These are phyloP conservation scores for Pichia nanzhaoensis DNA, from an alignment of 805 yeast species.

Conservation along the genomic window DNA sequence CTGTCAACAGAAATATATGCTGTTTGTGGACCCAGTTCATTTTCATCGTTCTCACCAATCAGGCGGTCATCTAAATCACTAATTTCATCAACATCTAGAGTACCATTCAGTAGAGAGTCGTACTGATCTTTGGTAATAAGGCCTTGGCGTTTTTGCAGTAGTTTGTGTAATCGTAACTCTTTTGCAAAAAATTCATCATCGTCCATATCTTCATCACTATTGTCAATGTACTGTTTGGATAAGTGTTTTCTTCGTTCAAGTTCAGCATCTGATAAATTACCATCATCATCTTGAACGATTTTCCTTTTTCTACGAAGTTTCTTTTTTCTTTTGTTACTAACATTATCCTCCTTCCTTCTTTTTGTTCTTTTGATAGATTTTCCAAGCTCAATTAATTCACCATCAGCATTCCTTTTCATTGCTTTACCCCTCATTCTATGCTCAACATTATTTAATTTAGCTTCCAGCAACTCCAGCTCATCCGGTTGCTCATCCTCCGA, in stretches of 20 bases:
- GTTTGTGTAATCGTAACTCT: slow-evolving; percentile 43
- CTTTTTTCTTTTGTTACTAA: slow-evolving; percentile 5
- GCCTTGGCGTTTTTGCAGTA: slow-evolving; percentile 23
- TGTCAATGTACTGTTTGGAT: slow-evolving; percentile 50
- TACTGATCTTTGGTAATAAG: slow-evolving; percentile 26
- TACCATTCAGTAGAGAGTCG: slow-evolving; percentile 10
- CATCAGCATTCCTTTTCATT: slow-evolving; percentile 15
- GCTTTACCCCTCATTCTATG: slow-evolving; percentile 23
- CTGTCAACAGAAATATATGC: slow-evolving; percentile 1
- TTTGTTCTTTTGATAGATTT: background rate
- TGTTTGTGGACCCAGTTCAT: background rate
- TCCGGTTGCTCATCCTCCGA: slow-evolving; percentile 36
- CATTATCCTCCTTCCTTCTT: slow-evolving; percentile 9
- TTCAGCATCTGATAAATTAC: slow-evolving; percentile 11
- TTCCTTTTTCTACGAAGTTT: slow-evolving; percentile 10
- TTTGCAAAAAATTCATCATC: slow-evolving; percentile 47
- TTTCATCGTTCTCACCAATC: background rate
- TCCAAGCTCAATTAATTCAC: slow-evolving; percentile 12
- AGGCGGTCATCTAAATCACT: slow-evolving; percentile 13
- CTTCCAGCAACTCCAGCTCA: slow-evolving; percentile 35
- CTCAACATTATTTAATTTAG: slow-evolving; percentile 18
- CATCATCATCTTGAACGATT: slow-evolving; percentile 28
- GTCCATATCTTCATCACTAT: slow-evolving; percentile 58
- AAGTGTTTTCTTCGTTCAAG: slow-evolving; percentile 22
- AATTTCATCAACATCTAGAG: slow-evolving; percentile 5